Evolutionary conservation across 2,329 filamentous ascomycete species (phyloP).

Genomic region (Ceratocystis variospora): DNA sequence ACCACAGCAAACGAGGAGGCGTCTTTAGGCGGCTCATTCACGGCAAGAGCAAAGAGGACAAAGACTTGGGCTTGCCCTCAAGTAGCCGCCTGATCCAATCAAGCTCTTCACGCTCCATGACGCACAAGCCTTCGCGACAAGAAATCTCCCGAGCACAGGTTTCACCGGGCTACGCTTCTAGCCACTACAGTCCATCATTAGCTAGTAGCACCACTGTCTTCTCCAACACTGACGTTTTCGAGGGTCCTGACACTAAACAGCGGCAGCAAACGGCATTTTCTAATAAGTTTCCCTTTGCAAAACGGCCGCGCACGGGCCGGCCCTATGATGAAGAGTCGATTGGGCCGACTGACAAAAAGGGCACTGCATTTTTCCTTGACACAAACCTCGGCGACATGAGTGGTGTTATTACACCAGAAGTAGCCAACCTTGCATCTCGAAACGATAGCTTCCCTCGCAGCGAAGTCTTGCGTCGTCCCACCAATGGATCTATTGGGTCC

Average conservation of each 20-base stretch:
- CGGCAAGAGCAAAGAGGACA: constrained; percentile 17
- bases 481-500: constrained; percentile 13
- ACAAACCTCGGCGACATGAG: constrained; percentile 84
- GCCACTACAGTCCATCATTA: constrained; percentile 9
- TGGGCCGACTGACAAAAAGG: constrained; percentile 46
- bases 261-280: constrained; percentile 32
- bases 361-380: constrained; percentile 62
- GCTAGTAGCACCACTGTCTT: constrained; percentile 12
- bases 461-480: constrained; percentile 6
- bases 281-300: constrained; percentile 50
- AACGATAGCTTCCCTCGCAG: constrained; percentile 11
- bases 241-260: constrained; percentile 19
- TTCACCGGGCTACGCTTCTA: constrained; percentile 21
- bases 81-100: constrained; percentile 1
- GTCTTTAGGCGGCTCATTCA: constrained; percentile 16
- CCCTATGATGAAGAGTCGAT: constrained; percentile 44
- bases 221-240: constrained; percentile 15
- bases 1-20: constrained; percentile 28
- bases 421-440: background rate
- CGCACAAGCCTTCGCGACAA: constrained; percentile 34
- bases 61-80: constrained; percentile 23
- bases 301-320: constrained; percentile 37
- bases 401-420: constrained; percentile 31
- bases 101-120: constrained; percentile 26
- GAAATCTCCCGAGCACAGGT: constrained; percentile 30